Conservation (phyloP, 1,284 basidiomycete species). For the Coniophora puteana region DNA sequence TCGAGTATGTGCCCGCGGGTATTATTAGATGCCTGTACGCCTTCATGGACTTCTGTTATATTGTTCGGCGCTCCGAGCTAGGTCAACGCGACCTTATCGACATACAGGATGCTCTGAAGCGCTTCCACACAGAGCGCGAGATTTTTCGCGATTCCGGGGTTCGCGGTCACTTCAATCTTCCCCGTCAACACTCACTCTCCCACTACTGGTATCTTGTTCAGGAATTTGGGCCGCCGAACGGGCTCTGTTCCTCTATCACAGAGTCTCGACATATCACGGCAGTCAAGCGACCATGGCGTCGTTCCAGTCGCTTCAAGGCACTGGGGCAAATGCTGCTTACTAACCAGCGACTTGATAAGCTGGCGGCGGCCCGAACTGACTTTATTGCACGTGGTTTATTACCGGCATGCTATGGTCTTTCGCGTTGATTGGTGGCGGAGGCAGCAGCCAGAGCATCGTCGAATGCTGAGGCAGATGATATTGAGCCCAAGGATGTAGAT, state of each 20-base stretch:
- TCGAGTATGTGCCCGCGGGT: conserved; percentile 9
- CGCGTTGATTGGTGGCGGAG: too few relatives aligned
- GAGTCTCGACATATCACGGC: conserved; percentile 10
- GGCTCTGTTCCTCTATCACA: conserved; percentile 4
- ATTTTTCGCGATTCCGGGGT: conserved; percentile 10
- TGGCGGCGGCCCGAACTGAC: conserved; percentile 4
- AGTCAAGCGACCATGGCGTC: conserved; percentile 17
- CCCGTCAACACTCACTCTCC: conserved; percentile 17
- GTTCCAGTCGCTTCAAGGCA: conserved; percentile 15
- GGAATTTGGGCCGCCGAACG: conserved; percentile 7
- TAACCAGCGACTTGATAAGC: conserved; percentile 18
- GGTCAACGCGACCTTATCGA: conserved; percentile 6
- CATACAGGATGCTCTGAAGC: conserved; percentile 13
- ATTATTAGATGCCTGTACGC: conserved; percentile 11
- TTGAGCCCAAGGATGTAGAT: not conserved
- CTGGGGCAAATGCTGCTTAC: conserved; percentile 21
- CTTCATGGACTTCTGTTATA: conserved; percentile 22
- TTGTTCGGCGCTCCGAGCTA: conserved; percentile 11
- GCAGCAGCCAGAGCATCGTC: too few relatives aligned
- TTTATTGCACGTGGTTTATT: too few relatives aligned
- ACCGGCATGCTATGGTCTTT: too few relatives aligned
- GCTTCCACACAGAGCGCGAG: conserved; percentile 10
- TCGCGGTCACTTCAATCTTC: conserved; percentile 15
- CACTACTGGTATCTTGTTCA: conserved; percentile 10
- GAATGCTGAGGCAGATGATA: too few relatives aligned